Evolutionary conservation across 176 grass and related monocot species (phyloP), one percentile per base, ranked within the genome.

Genomic region (Stipa capillata): DNA sequence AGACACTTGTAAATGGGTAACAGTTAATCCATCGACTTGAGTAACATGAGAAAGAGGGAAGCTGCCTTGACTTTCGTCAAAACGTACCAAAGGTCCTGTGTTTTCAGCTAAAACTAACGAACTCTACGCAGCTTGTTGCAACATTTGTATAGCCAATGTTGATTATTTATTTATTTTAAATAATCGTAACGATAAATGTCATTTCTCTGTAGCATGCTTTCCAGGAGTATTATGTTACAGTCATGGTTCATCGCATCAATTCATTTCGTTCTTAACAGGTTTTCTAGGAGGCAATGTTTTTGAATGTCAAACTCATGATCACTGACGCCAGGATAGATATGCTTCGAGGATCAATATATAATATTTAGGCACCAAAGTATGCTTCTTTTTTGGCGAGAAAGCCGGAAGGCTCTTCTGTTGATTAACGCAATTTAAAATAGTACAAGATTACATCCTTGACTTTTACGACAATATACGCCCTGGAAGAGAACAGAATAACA

Each of bases 1-100:
- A 34, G 15, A 50, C 32, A 43, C 68, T 50, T 80, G 76, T 68
- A 84, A 34, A 80, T 80, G 69, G 25, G 74, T 68, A 88, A 51
- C 69, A 84, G 50, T 44, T 75, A 74, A 66, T 62, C 36, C 24
- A 45, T 69, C 62, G 27, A 34, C 52, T n/a, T 37, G 56, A 45
- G 44, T 7, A 63, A 80, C 42, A 54, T 34, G 43, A 17, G 18
- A 61, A 41, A 29, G 15, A 24, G 25, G 12, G n/a, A 18, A 45
- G 20, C 18, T 79, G 44, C 33, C 34, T 50, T 5, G 13, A 82
- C 35, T 53, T 53, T 12, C 16, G 2, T 49, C 62, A 10, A 29
- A 82, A 69, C 23, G 33, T 14, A 50, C 34, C 62, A 20, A 7
- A 47, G 79, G 10, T 81, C 83, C 81, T 75, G 61, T 51, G 53